Conservation (phyloP, 805 yeast genomes). For the Saturnispora kantuleensis region DNA sequence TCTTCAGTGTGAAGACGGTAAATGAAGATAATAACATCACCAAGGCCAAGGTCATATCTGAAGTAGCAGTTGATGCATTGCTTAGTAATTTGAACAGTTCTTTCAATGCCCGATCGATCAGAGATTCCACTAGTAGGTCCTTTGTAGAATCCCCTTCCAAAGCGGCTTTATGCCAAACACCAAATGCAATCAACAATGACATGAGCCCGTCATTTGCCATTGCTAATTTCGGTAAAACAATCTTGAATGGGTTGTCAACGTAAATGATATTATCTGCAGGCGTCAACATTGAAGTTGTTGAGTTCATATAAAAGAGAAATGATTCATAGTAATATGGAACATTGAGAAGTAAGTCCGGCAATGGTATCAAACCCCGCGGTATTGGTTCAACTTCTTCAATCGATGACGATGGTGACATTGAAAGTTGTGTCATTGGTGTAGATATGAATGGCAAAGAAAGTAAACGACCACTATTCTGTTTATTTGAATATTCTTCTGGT, state of each 20-base stretch:
- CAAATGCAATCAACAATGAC: conserved; percentile 45
- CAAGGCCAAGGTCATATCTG: conserved; percentile 59
- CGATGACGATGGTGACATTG: conserved; percentile 13
- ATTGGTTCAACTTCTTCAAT: conserved; percentile 18
- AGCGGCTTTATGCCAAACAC: conserved; percentile 31
- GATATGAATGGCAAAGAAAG: conserved; percentile 14
- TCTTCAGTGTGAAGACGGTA: conserved; percentile 38
- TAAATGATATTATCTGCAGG: conserved; percentile 54
- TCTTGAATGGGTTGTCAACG: conserved; percentile 62
- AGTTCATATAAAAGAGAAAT: conserved; percentile 52
- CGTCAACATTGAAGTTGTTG: conserved; percentile 51
- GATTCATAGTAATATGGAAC: conserved; percentile 53
- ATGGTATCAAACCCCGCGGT: conserved; percentile 32
- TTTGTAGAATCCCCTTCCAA: conserved; percentile 24
- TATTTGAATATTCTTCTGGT: conserved; percentile 5
- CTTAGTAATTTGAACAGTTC: conserved; percentile 43
- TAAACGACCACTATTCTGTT: conserved; percentile 1
- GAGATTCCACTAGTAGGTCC: conserved; percentile 33
- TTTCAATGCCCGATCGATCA: conserved; percentile 48
- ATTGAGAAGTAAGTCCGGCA: conserved; percentile 51
- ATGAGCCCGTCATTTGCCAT: conserved; percentile 46
- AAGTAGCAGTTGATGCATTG: conserved; percentile 42
- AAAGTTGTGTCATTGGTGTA: neutral
- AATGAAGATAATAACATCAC: conserved; percentile 50
- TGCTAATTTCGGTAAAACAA: conserved; percentile 59